phyloP scores from a whole-genome alignment of 768 basidiomycete genomes.

The Boletus coccyginus region DNA sequence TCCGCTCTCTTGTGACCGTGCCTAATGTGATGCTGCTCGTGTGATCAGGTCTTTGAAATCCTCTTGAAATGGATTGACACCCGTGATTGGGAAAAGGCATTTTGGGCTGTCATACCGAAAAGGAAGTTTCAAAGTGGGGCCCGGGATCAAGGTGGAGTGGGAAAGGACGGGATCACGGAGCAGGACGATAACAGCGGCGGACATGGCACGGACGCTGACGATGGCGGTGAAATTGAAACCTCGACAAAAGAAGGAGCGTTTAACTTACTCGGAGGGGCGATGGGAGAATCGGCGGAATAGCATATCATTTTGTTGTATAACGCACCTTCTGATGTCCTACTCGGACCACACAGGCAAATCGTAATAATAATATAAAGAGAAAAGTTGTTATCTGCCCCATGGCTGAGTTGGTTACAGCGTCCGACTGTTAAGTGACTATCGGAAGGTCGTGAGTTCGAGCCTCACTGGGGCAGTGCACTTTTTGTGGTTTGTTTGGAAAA shows the following conservation, averaged over 20 bases:
- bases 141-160: slow-evolving; percentile 15
- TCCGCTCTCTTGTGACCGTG: slow-evolving; percentile 1
- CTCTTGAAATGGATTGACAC: slow-evolving; percentile 86
- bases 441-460: slow-evolving; percentile 55
- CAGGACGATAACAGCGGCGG: not conserved
- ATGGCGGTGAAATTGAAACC: not conserved
- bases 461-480: slow-evolving; percentile 44
- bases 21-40: not conserved
- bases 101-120: slow-evolving; percentile 87
- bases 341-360: not conserved
- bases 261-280: not conserved
- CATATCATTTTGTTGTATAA: not conserved
- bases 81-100: slow-evolving; percentile 80
- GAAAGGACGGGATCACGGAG: not conserved
- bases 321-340: not conserved
- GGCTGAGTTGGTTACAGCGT: slow-evolving; percentile 53
- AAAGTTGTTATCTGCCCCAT: slow-evolving; percentile 37
- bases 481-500: slow-evolving; percentile 2
- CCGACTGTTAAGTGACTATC: slow-evolving; percentile 44
- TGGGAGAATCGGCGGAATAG: not conserved
- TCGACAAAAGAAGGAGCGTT: not conserved
- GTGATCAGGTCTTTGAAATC: slow-evolving; percentile 74
- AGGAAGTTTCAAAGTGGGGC: slow-evolving; percentile 68
- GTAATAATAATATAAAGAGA: rapidly evolving
- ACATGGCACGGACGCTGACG: not conserved